Conservation (phyloP, 306 rosid species). For the Fragaria vesca region DNA sequence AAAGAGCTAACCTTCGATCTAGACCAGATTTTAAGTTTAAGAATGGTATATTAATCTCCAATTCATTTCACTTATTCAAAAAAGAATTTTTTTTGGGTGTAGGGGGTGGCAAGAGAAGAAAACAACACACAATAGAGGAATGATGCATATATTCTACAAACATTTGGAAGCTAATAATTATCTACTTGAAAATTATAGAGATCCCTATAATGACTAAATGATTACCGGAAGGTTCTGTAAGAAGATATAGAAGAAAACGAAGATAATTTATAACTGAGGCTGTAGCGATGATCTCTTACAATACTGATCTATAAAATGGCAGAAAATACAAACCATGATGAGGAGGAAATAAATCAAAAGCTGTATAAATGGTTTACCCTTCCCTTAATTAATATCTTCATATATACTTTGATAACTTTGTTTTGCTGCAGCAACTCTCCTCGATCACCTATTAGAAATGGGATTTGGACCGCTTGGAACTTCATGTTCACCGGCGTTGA, state of each 20-base stretch:
- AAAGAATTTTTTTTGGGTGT: background rate
- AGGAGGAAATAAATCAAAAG: background rate
- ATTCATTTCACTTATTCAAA: background rate
- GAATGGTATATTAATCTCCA: background rate
- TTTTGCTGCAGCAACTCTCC: constrained; percentile 1
- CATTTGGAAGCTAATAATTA: background rate
- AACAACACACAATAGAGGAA: background rate
- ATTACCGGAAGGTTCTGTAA: constrained; percentile 7
- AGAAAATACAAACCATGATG: constrained; percentile 12
- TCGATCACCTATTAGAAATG: constrained; percentile 82
- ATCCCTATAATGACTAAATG: constrained; percentile 16
- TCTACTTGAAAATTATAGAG: background rate
- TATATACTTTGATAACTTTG: constrained; percentile 14
- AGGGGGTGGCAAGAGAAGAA: background rate
- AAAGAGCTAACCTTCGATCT: background rate
- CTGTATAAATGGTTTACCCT: background rate
- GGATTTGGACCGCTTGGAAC: constrained; percentile 96
- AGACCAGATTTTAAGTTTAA: background rate
- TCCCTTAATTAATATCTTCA: constrained; percentile 10
- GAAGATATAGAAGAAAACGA: background rate
- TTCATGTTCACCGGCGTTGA: constrained; percentile 62
- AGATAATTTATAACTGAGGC: background rate
- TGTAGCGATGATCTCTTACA: constrained; percentile 1
- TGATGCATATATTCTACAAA: background rate
- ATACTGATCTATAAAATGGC: constrained; percentile 8